Evolutionary conservation across 495 filamentous ascomycete species (phyloP).

Genomic region (Pseudotulostoma volvatum): DNA sequence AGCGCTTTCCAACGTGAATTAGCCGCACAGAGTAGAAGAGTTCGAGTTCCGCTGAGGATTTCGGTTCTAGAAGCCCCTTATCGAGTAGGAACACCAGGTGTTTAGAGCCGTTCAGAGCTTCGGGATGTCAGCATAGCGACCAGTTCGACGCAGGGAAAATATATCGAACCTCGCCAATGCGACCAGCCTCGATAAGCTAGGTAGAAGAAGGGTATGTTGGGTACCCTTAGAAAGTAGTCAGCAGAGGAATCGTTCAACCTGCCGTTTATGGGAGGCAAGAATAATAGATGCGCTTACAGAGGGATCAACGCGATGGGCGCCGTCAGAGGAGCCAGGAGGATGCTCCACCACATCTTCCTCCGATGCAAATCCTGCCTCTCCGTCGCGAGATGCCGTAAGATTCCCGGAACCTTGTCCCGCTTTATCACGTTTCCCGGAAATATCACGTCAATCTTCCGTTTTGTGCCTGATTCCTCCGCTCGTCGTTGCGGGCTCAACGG

Average conservation of each 20-base stretch:
- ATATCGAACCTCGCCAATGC: constrained; percentile 43
- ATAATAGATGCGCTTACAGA: constrained; percentile 39
- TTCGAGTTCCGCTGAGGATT: constrained; percentile 50
- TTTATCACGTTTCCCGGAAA: constrained; percentile 59
- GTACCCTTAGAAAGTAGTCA: constrained; percentile 38
- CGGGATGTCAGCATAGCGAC: constrained; percentile 5
- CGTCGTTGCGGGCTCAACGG: constrained; percentile 53
- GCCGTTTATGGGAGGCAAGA: no score
- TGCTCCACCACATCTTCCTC: constrained; percentile 59
- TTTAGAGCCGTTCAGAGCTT: constrained; percentile 64
- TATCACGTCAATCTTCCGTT: constrained; percentile 54
- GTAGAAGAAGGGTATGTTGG: constrained; percentile 98
- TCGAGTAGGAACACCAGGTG: constrained; percentile 69
- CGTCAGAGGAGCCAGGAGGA: constrained; percentile 70
- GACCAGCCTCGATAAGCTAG: constrained; percentile 64
- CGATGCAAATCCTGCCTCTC: constrained; percentile 66
- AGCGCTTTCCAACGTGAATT: constrained; percentile 12
- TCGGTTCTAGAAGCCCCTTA: constrained; percentile 45
- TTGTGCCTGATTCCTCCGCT: constrained; percentile 44
- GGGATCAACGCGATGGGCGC: constrained; percentile 69
- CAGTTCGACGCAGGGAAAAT: no score
- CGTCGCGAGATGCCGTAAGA: constrained; percentile 50
- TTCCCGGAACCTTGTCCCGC: constrained; percentile 36
- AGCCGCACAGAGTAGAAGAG: constrained; percentile 45
- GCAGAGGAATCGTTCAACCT: not conserved